These are phyloP conservation scores for Globisporangium carolinianum DNA, from an alignment of 352 stramenopile genomes.

Conservation along the genomic window DNA sequence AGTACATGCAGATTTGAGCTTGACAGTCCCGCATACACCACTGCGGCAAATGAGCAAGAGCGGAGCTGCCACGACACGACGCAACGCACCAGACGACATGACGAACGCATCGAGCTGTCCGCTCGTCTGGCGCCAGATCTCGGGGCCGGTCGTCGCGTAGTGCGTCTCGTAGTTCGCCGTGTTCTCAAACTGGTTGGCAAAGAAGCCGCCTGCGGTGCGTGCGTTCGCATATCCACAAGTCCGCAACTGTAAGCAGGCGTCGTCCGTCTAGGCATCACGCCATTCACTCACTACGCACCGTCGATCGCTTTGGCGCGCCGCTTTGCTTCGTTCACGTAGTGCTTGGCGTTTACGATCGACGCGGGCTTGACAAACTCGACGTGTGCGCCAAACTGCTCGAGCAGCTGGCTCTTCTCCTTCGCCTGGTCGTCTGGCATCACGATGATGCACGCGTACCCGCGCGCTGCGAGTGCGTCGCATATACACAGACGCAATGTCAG, in stretches of 20 bases:
- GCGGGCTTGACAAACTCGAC: constrained; percentile 86
- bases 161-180: constrained; percentile 93
- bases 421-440: constrained; percentile 98
- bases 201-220: constrained; percentile 75
- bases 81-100: constrained; percentile 89
- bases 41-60: no score
- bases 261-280: no score
- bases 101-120: constrained; percentile 94
- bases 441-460: constrained; percentile 93
- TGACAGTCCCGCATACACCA: neutral
- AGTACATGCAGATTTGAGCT: neutral
- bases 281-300: constrained; percentile 19
- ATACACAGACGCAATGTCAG: neutral
- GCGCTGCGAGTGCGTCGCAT: constrained; percentile 26
- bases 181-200: constrained; percentile 99
- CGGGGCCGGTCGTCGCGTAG: constrained; percentile 91
- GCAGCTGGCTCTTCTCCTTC: constrained; percentile 83
- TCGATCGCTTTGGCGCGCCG: constrained; percentile 73
- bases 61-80: neutral
- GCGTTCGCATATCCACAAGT: neutral
- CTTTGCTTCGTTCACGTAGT: constrained; percentile 97
- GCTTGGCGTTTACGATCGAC: constrained; percentile 96
- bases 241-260: neutral
- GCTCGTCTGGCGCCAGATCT: constrained; percentile 94
- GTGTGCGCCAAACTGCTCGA: constrained; percentile 82